A percentile compares a stretch with the other conserved stretches of the same genome.
Evolutionary conservation across 2,329 filamentous ascomycete species (phyloP).

Genomic region (Colletotrichum sp.): DNA sequence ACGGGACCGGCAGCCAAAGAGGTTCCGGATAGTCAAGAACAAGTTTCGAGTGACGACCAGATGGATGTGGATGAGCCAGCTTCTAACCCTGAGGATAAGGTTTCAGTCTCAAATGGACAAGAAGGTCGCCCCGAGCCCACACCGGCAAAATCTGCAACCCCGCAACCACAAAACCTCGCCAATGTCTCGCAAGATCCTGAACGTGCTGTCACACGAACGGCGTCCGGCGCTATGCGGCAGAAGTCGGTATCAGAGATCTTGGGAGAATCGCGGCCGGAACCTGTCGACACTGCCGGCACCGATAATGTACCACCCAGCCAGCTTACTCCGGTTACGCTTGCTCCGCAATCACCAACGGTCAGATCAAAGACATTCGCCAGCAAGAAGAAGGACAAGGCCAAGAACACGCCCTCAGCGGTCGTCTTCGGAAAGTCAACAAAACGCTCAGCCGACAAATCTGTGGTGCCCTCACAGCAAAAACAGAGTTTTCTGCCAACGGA

Average conservation of each 20-base stretch:
- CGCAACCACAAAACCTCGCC: conserved; percentile 19
- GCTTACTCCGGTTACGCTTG: conserved; percentile 46
- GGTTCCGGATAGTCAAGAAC: conserved; percentile 42
- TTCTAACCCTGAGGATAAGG: conserved; percentile 20
- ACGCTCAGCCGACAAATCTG: conserved; percentile 51
- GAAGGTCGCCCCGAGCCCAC: neutral
- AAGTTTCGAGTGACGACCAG: conserved; percentile 29
- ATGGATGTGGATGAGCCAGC: conserved; percentile 39
- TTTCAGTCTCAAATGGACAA: neutral
- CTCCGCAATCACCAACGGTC: conserved; percentile 46
- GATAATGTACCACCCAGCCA: conserved; percentile 36
- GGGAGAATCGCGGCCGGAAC: conserved; percentile 50
- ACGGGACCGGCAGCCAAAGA: conserved; percentile 21
- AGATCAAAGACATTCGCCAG: conserved; percentile 29
- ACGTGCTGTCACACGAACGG: conserved; percentile 72
- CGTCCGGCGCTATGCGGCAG: conserved; percentile 72
- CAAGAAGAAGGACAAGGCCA: conserved; percentile 62
- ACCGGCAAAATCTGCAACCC: conserved; percentile 10
- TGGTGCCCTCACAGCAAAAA: conserved; percentile 46
- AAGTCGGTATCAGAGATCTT: conserved; percentile 78
- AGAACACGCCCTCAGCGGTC: conserved; percentile 74
- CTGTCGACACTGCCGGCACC: conserved; percentile 37
- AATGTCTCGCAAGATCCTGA: conserved; percentile 32
- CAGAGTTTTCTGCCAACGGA: conserved; percentile 53
- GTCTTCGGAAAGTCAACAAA: conserved; percentile 75